phyloP scores from a whole-genome alignment of 2,329 filamentous ascomycete genomes.

The Fusarium transvaalense region DNA sequence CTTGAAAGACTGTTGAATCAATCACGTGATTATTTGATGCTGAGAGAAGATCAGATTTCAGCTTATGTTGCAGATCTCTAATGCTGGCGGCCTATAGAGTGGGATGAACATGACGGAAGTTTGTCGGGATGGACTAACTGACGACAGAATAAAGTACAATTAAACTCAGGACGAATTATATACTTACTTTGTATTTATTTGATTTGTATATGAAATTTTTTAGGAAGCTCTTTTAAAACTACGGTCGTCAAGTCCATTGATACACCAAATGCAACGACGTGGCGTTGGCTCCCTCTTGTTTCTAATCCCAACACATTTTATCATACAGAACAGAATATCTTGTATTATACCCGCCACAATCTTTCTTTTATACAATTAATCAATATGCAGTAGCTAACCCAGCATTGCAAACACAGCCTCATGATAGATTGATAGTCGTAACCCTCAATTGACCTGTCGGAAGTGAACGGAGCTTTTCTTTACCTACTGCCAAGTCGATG shows the following conservation, averaged over 20 bases:
- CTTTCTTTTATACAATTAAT: too few species aligned
- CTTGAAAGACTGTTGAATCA: conserved; percentile 46
- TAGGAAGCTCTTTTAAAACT: accelerated
- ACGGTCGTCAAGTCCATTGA: too few species aligned
- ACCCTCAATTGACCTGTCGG: too few species aligned
- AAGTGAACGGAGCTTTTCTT: background rate
- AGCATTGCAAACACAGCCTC: too few species aligned
- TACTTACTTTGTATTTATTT: background rate
- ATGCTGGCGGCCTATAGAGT: conserved; percentile 3
- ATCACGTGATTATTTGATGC: conserved; percentile 26
- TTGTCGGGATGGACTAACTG: background rate
- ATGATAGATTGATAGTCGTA: too few species aligned
- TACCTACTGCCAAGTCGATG: background rate
- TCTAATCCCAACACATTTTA: background rate
- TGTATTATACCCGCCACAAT: too few species aligned
- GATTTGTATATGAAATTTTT: background rate
- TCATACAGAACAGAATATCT: too few species aligned
- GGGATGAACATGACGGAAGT: too few species aligned
- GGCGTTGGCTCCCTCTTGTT: conserved; percentile 1
- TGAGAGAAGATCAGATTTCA: accelerated
- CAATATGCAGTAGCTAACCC: too few species aligned
- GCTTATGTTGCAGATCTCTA: accelerated
- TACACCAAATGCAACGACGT: too few species aligned
- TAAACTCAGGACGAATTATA: background rate
- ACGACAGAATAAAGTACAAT: background rate